Conservation (phyloP, 805 yeast species). For the Candida maris region DNA sequence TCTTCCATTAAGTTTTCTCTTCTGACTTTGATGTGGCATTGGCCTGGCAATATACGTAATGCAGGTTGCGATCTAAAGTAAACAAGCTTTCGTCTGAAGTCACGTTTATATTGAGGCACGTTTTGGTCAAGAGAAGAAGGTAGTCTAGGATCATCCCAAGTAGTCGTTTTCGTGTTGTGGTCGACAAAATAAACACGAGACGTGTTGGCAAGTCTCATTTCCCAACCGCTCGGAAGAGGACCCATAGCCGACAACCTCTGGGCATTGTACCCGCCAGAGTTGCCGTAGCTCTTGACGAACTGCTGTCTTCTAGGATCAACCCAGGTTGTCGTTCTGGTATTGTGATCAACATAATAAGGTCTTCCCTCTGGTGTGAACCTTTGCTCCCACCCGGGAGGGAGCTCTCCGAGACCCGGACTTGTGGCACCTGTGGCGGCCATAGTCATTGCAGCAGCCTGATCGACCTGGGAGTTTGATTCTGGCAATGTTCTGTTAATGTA, state of each 20-base stretch:
- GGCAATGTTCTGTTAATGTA: constrained; percentile 90
- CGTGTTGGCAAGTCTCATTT: constrained; percentile 97
- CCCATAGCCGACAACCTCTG: constrained; percentile 98
- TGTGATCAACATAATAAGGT: constrained; percentile 97
- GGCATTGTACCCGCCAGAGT: constrained; percentile 89
- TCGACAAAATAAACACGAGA: constrained; percentile 98
- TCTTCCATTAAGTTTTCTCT: constrained; percentile 96
- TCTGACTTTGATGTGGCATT: constrained; percentile 96
- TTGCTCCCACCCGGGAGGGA: constrained; percentile 99
- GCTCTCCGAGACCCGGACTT: constrained; percentile 92
- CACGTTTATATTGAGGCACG: constrained; percentile 99
- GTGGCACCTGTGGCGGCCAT: constrained; percentile 82
- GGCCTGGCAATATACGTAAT: constrained; percentile 93
- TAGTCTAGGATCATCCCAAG: constrained; percentile 99
- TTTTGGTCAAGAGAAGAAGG: constrained; percentile 97
- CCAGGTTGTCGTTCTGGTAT: constrained; percentile 99
- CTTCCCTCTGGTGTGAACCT: constrained; percentile 97
- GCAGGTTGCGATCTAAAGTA: constrained; percentile 99
- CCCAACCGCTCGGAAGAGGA: constrained; percentile 99
- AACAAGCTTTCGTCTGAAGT: constrained; percentile 94
- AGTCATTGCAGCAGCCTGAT: constrained; percentile 39
- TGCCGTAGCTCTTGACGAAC: constrained; percentile 91
- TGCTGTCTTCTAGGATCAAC: constrained; percentile 99
- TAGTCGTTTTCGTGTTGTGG: constrained; percentile 97
- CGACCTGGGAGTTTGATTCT: constrained; percentile 56